Base-by-base conservation (phyloP, 495 filamentous ascomycete genomes). In the Elasticomyces elasticus region DNA sequence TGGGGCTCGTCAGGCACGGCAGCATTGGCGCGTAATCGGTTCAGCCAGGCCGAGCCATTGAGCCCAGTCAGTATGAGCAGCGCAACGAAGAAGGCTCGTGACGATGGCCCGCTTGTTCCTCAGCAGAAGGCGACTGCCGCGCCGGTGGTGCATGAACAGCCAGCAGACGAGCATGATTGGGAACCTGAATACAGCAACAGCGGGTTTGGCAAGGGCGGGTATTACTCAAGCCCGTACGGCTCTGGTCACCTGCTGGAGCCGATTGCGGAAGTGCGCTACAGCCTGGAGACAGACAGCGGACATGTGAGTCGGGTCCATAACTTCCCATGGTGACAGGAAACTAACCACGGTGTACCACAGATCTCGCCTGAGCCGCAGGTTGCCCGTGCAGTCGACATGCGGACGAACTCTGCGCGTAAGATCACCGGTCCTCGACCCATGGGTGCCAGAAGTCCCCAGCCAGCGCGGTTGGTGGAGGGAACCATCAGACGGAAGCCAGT, bases 1-100 rank as follows among this genome's bases (percentile, higher is more conserved):
- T 95, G 86, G 83, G 81, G 76, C 47, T 71, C 68, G 24, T 62
- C 63, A 15, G 67, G 67, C 23, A 63, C 64, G 0, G 62, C 66
- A 0, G 66, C 65, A 22, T 53, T 67, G 24, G 56, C 61, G 35
- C 65, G 67, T 17, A 66, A 69, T 55, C 59, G 69, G 2, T 54
- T 67, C 17, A 67, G 61, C 40, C 40, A 52, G 31, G 42, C 40
- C 28, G 49, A 49, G 5, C 49, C 49, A 0, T 6, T 23, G 38
- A 56, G 50, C 24, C 59, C 59, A 4, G 37, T 12, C 5, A 58
- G 59, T 31, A 2, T 22, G 15, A 60, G 60, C 15, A 60, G 60
- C 22, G 59, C 63, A 47, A 58, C 53, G 5, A 54, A 51, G 22
- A 58, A 28, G 11, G 33, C 19, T 13, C 31, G 46, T 19, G 47